Percentiles rank a stretch among this genome's conserved stretches.
Evolutionary conservation across 345 rosid genomes (phyloP).

Genomic region (Eutrema yunnanense): DNA sequence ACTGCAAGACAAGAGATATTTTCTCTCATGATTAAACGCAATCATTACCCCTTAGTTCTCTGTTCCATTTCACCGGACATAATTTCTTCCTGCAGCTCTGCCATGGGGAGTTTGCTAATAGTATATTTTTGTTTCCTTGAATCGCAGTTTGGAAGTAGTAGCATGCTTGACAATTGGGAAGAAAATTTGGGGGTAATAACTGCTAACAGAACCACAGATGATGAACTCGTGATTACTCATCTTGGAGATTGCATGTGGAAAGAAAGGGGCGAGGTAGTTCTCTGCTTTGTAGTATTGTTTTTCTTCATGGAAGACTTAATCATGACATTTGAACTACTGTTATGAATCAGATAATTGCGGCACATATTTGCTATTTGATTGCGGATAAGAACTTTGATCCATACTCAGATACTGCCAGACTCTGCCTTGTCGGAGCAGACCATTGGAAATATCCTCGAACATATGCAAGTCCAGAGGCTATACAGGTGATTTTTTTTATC

Average conservation of each 20-base stretch:
- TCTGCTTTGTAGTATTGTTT: conserved; percentile 8
- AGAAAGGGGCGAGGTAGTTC: conserved; percentile 86
- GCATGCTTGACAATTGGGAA: conserved; percentile 98
- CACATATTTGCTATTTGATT: conserved; percentile 69
- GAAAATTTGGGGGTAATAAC: conserved; percentile 94
- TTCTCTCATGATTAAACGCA: neutral
- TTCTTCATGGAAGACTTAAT: neutral
- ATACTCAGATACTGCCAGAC: conserved; percentile 64
- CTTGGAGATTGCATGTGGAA: conserved; percentile 98
- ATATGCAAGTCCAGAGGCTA: conserved; percentile 64
- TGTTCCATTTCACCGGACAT: neutral
- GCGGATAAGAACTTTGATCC: conserved; percentile 67
- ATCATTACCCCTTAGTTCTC: neutral
- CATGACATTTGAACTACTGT: conserved; percentile 22
- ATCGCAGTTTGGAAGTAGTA: conserved; percentile 52
- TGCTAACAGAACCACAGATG: conserved; percentile 96
- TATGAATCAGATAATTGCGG: conserved; percentile 50
- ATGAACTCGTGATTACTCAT: conserved; percentile 89
- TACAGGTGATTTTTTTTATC: conserved; percentile 43
- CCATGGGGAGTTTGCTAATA: neutral
- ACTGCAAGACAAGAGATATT: neutral
- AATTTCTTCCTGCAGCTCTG: neutral
- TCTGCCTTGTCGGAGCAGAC: conserved; percentile 74
- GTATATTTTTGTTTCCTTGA: conserved; percentile 4
- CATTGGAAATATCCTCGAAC: conserved; percentile 76